Base-by-base conservation (phyloP, 345 rosid genomes). In the Gossypium thurberi region DNA sequence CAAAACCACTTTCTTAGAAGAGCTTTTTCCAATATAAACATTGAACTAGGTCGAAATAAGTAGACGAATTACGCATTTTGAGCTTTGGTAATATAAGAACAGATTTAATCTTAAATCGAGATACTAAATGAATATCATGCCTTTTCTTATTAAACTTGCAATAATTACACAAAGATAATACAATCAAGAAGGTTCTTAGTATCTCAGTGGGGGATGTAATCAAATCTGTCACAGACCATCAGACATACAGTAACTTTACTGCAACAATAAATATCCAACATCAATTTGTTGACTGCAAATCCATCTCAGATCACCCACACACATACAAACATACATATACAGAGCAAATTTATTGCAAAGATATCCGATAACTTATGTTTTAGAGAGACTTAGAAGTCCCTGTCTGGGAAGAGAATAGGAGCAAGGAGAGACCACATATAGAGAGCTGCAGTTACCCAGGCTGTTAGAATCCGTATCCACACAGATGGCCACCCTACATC, bases 401-500 rank as follows among this genome's bases (percentile, higher is more conserved):
- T 85, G 37, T 90, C 97, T 4, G 96, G 98, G 83, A 95, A 95
- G 84, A 95, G 78, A 51, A 87, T 81, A 2, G 99, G 98, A 72
- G 99, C 99, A 52, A 90, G 63, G 75, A 93, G 82, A 47, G 98
- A 95, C 98, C 99, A 95, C 47, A 87, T 69, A 82, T 83, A 95
- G 70, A 95, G 97, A 75, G 57, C 96, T 25, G 97, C 97, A 50
- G 98, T 95, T 18, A 90, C 93, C 99, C 99, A 95, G 50, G 88
- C 80, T 0, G 99, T 95, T 21, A 82, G 44, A 26, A 95, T 80
- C 25, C 97, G 87, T 37, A 92, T 97, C 97, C 96, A 92, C 21
- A 95, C 99, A 4, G 99, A 95, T 0, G 98, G 84, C 98, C 99
- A 95, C 42, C 99, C 99, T 2, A 95, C 99, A 73, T 93, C 99